Conservation (phyloP, 345 rosid species). For the Aquilaria sinensis region DNA sequence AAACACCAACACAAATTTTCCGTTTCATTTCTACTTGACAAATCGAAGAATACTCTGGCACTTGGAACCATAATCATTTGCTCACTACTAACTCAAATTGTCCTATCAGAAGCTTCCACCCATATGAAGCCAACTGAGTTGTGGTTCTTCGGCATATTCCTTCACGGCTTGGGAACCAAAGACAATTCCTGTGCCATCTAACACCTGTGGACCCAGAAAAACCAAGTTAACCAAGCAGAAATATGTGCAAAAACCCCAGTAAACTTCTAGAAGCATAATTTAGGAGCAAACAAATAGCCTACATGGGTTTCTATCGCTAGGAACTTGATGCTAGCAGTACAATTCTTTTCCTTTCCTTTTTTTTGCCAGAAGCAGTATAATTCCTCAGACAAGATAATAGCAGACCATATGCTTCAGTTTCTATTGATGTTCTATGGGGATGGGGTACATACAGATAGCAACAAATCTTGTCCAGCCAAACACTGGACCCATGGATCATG, state of each 20-base stretch:
- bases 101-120: slow-evolving; percentile 47
- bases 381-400: not conserved
- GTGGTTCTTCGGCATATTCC: slow-evolving; percentile 50
- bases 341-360: too few relatives aligned
- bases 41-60: too few relatives aligned
- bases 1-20: too few relatives aligned
- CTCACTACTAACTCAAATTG: slow-evolving; percentile 20
- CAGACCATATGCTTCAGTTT: not conserved
- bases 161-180: slow-evolving; percentile 54
- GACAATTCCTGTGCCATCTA: slow-evolving; percentile 50
- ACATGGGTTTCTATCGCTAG: too few relatives aligned
- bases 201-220: slow-evolving; percentile 38
- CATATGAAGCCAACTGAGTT: slow-evolving; percentile 78
- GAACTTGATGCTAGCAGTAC: not conserved
- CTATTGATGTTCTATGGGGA: too few relatives aligned
- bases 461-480: too few relatives aligned
- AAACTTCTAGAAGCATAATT: not conserved
- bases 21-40: too few relatives aligned
- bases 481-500: too few relatives aligned
- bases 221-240: slow-evolving; percentile 8
- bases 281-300: not conserved
- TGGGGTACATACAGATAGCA: too few relatives aligned
- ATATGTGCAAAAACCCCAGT: not conserved
- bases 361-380: not conserved
- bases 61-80: too few relatives aligned